Percentiles rank a stretch among this genome's conserved stretches.
phyloP scores from a whole-genome alignment of 345 rosid genomes.

The Heritiera fomes region DNA sequence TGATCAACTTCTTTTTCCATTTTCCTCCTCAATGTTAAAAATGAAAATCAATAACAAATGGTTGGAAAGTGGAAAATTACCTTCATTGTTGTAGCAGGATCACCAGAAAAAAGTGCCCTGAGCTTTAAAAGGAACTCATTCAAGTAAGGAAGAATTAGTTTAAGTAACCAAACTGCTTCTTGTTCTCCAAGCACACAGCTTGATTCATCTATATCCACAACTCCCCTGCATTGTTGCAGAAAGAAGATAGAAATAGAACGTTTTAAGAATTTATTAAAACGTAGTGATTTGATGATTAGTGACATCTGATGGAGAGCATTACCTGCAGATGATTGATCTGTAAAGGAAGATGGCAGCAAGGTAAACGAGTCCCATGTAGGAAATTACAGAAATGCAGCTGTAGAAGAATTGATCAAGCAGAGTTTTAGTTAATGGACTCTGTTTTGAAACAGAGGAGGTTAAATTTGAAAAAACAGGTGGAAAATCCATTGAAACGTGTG shows the following conservation, averaged over 20 bases:
- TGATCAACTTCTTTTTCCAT: conserved; percentile 22
- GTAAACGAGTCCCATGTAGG: conserved; percentile 73
- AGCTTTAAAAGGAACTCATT: conserved; percentile 70
- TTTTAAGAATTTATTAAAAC: background rate
- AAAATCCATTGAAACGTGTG: conserved; percentile 14
- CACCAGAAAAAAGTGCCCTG: conserved; percentile 84
- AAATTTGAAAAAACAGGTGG: background rate
- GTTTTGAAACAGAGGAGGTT: conserved; percentile 18
- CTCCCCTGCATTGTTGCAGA: conserved; percentile 44
- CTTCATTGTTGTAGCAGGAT: conserved; percentile 91
- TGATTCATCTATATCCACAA: conserved; percentile 40
- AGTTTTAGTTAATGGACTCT: conserved; percentile 9
- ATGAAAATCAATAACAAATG: background rate
- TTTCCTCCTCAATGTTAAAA: background rate
- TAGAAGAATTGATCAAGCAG: conserved; percentile 12
- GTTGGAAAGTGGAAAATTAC: conserved; percentile 30
- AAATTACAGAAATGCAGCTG: conserved; percentile 83
- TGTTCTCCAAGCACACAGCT: conserved; percentile 70
- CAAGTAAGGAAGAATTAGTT: conserved; percentile 71
- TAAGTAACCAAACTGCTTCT: conserved; percentile 69
- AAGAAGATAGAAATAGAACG: background rate
- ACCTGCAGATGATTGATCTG: conserved; percentile 71
- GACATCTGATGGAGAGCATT: background rate
- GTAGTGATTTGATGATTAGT: background rate
- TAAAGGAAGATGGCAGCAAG: conserved; percentile 74